Base-by-base conservation (phyloP, 1,139 yeast species). In the Candida mesenterica region DNA sequence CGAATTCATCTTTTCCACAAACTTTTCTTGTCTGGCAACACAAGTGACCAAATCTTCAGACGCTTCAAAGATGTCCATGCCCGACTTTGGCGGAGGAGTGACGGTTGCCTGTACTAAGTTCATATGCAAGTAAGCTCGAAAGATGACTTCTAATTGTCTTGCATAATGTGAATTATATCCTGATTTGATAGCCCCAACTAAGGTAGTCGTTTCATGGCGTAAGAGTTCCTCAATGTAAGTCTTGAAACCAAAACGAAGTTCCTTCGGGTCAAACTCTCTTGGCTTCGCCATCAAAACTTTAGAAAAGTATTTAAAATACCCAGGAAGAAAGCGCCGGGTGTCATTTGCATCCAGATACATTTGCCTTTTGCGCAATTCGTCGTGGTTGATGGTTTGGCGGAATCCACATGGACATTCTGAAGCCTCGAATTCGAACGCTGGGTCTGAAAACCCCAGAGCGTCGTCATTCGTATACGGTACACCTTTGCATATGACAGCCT, bases 1-100 rank as follows among this genome's bases (percentile, higher is more conserved):
- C 4, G 45, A 39, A 30, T 55, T 57, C 56, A 66, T 61, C 35
- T 57, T 57, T 18, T 49, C 54, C 8, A 56, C 51, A 39, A 65
- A 66, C n/a, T 50, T 37, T 29, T 57, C 57, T 40, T 66, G 70
- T n/a, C 64, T 49, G 14, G 51, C 13, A 7, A 62, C 59, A 32
- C 61, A 55, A 0, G 60, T 61, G 6, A 59, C 63, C 30, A 66
- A 47, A 39, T 65, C 65, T 37, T 57, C 63, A 29, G 49, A 50
- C 33, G 53, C 41, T 15, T 40, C 41, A 17, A 50, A 43, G 12
- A 24, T 31, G n/a, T 7, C 30, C 4, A 30, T 10, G n/a, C 14
- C 27, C 6, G 16, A 6, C 7, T 15, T 15, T 26, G 18, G 9
- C 10, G 29, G 9, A 26, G 16, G 10, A 13, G 16, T 7, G n/a